Evolutionary conservation across 495 filamentous ascomycete species (phyloP).

Genomic region (Hyaloscypha variabilis): DNA sequence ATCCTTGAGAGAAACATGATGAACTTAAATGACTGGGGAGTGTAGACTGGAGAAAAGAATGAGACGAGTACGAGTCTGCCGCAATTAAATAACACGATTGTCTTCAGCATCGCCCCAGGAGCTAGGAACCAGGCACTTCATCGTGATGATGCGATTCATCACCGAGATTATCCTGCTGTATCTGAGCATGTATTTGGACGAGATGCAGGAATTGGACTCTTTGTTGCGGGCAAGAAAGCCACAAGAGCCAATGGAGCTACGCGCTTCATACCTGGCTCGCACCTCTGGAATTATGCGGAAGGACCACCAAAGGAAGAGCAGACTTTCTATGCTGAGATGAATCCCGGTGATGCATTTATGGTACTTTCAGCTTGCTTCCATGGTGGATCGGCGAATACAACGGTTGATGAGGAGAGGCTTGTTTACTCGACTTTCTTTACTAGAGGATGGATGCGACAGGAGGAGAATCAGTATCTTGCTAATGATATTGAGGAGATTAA

Average conservation of each 20-base stretch:
- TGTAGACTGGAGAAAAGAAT: not conserved
- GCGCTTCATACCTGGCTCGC: not conserved
- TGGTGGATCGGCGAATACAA: not conserved
- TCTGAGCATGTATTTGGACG: not conserved
- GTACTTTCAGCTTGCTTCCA: not conserved
- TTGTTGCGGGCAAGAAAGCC: not conserved
- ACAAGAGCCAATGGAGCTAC: not conserved
- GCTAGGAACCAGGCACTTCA: not conserved
- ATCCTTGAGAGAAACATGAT: not conserved
- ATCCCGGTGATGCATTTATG: not conserved
- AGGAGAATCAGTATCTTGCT: constrained; percentile 4
- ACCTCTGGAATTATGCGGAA: not conserved
- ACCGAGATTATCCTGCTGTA: not conserved
- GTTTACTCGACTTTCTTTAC: not conserved
- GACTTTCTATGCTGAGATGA: not conserved
- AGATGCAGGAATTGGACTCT: not conserved
- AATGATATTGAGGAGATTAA: constrained; percentile 4
- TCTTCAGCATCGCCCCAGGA: constrained; percentile 1
- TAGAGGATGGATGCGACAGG: not conserved
- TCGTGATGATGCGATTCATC: not conserved
- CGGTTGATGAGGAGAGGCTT: not conserved
- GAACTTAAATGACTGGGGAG: too few species aligned
- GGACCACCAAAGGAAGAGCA: not conserved
- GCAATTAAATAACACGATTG: not conserved
- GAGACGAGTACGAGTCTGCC: not conserved